A percentile compares a stretch with the other conserved stretches of the same genome.
These are phyloP conservation scores for Zychaea mexicana DNA, from an alignment of 371 early-diverging fungal genomes.

Conservation along the genomic window DNA sequence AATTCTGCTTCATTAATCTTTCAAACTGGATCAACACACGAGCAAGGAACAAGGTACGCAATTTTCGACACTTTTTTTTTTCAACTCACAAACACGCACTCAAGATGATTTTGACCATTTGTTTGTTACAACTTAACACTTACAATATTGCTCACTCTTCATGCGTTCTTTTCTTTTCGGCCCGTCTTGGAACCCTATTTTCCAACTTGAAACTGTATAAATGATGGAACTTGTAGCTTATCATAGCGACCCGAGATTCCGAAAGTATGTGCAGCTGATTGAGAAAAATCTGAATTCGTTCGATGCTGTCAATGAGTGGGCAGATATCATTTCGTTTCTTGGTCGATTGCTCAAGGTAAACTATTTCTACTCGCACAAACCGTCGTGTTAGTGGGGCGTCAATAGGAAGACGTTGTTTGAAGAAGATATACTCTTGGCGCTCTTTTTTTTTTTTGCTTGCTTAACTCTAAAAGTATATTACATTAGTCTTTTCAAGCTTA, in stretches of 20 bases:
- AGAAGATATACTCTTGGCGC: no score
- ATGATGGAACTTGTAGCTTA: slow-evolving; percentile 14
- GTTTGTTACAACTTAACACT: neutral
- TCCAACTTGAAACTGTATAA: no score
- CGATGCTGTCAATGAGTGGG: slow-evolving; percentile 94
- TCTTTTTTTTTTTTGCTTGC: no score
- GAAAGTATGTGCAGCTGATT: slow-evolving; percentile 79
- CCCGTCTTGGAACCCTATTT: neutral
- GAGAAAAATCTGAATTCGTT: slow-evolving; percentile 89
- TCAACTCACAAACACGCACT: neutral
- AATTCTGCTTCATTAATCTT: neutral
- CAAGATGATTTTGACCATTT: neutral
- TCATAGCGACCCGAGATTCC: slow-evolving; percentile 74
- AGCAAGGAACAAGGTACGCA: slow-evolving; percentile 23
- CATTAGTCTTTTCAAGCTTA: slow-evolving; percentile 79
- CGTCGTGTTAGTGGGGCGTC: no score
- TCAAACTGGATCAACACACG: slow-evolving; percentile 17
- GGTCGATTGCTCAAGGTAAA: slow-evolving; percentile 81
- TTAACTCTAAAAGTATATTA: no score
- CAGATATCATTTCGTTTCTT: slow-evolving; percentile 92
- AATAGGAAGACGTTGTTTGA: no score
- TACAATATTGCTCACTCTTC: neutral
- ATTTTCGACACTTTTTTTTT: no score
- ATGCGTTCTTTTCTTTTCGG: neutral
- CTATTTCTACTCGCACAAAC: neutral